Conservation (phyloP, 129 eudicot species). For the Lactuca sativa region DNA sequence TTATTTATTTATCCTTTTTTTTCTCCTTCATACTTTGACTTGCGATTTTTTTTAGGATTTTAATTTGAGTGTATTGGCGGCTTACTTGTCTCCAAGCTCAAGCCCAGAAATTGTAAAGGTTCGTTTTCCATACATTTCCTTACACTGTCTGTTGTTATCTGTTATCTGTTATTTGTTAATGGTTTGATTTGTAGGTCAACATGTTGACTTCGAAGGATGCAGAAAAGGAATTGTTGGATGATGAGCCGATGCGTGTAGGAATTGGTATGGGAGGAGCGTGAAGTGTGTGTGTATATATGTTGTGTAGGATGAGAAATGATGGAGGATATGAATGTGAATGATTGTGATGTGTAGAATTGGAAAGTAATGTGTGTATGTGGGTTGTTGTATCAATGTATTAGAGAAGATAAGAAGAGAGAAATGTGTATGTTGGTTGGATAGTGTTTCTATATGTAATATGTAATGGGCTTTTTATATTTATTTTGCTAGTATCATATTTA, state of each 20-base stretch:
- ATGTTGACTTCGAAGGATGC: conserved; percentile 56
- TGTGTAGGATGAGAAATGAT: conserved; percentile 2
- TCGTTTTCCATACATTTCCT: conserved; percentile 8
- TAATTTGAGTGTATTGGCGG: conserved; percentile 87
- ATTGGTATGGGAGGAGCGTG: conserved; percentile 57
- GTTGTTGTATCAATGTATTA: neutral
- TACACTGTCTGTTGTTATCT: neutral
- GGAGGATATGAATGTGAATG: conserved; percentile 5
- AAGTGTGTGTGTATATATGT: neutral
- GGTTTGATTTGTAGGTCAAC: conserved; percentile 25
- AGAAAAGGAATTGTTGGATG: conserved; percentile 36
- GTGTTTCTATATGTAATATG: neutral
- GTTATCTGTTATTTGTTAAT: neutral
- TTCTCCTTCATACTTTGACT: too few relatives aligned
- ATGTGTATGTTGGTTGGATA: neutral
- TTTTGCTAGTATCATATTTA: too few relatives aligned
- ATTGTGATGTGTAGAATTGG: neutral
- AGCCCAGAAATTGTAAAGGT: conserved; percentile 92
- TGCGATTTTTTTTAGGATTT: conserved; percentile 50
- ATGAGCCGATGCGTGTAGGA: conserved; percentile 30
- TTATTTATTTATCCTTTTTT: too few relatives aligned
- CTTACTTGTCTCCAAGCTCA: conserved; percentile 76
- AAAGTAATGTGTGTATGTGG: neutral
- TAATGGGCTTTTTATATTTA: neutral
- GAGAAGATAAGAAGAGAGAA: neutral